Evolutionary conservation across 2,329 filamentous ascomycete species (phyloP).

Genomic region (Fragosphaeria purpurea): DNA sequence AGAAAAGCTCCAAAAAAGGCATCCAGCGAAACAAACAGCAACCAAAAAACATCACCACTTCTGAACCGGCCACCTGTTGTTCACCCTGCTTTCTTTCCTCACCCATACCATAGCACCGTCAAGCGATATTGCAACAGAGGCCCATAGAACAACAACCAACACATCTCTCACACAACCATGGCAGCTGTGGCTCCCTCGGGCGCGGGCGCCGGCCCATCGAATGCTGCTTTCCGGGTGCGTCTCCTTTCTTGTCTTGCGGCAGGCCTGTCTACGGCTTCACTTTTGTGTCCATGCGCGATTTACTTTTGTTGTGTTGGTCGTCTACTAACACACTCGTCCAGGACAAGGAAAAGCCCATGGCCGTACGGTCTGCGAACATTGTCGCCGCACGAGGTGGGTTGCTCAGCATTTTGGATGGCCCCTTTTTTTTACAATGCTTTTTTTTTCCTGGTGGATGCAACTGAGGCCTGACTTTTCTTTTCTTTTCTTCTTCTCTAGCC

Average conservation of each 20-base stretch:
- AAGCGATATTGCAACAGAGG: too few relatives aligned
- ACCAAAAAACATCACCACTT: background rate
- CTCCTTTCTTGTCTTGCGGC: background rate
- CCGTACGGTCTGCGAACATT: constrained; percentile 92
- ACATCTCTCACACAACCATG: constrained; percentile 21
- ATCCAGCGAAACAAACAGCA: background rate
- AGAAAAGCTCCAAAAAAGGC: constrained; percentile 9
- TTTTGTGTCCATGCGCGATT: background rate
- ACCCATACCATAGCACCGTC: too few relatives aligned
- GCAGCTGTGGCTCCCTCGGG: constrained; percentile 34
- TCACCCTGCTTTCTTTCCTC: background rate
- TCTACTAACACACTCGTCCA: constrained; percentile 21
- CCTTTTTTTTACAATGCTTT: too few relatives aligned
- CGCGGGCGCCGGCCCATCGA: constrained; percentile 31
- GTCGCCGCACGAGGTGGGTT: constrained; percentile 80
- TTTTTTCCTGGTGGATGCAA: too few relatives aligned
- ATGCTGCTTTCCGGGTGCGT: constrained; percentile 49
- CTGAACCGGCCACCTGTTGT: background rate
- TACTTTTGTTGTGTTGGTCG: background rate
- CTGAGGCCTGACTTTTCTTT: too few relatives aligned
- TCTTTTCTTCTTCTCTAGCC: constrained; percentile 39
- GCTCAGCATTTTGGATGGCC: background rate
- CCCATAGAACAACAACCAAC: too few relatives aligned
- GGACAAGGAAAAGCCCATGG: constrained; percentile 97
- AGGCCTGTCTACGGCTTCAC: too few relatives aligned